A percentile compares a stretch with the other conserved stretches of the same genome.
Evolutionary conservation across 257 asterid species (phyloP).

Genomic region (Prunella vulgaris): DNA sequence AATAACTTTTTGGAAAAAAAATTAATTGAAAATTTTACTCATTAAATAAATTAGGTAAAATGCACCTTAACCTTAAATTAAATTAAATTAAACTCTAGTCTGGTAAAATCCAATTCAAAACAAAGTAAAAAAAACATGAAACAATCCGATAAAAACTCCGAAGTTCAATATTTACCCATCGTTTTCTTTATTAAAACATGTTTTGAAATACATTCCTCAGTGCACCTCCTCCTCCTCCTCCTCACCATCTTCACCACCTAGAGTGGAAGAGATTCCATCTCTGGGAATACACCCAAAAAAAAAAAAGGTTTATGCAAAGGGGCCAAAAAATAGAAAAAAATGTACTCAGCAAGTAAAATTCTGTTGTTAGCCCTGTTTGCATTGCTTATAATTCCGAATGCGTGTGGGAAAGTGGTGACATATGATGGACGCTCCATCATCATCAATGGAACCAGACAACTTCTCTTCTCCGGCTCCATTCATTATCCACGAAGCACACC

Average conservation of each 20-base stretch:
- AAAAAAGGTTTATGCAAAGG: background rate
- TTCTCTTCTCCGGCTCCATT: conserved; percentile 76
- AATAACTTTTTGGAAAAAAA: too few relatives aligned
- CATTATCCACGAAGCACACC: conserved; percentile 83
- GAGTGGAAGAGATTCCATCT: conserved; percentile 28
- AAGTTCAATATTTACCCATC: background rate
- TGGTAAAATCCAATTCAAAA: background rate
- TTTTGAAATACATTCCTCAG: background rate
- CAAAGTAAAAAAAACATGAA: too few relatives aligned
- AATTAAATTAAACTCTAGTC: background rate
- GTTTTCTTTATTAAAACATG: background rate
- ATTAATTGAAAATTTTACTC: too few relatives aligned
- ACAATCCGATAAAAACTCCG: conserved; percentile 19
- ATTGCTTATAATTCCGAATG: conserved; percentile 5
- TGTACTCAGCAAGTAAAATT: conserved; percentile 11
- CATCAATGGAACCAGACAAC: conserved; percentile 54
- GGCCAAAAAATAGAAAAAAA: conserved; percentile 1
- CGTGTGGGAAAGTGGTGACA: conserved; percentile 29
- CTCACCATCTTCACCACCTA: conserved; percentile 19
- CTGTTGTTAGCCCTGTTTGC: conserved; percentile 27
- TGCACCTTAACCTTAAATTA: too few relatives aligned
- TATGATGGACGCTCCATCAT: conserved; percentile 67
- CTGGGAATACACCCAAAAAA: background rate
- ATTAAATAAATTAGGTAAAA: too few relatives aligned
- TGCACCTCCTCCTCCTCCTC: background rate